Percentiles rank a stretch among this genome's conserved stretches.
phyloP scores from a whole-genome alignment of 352 stramenopile species.

The Globisporangium perplexum region DNA sequence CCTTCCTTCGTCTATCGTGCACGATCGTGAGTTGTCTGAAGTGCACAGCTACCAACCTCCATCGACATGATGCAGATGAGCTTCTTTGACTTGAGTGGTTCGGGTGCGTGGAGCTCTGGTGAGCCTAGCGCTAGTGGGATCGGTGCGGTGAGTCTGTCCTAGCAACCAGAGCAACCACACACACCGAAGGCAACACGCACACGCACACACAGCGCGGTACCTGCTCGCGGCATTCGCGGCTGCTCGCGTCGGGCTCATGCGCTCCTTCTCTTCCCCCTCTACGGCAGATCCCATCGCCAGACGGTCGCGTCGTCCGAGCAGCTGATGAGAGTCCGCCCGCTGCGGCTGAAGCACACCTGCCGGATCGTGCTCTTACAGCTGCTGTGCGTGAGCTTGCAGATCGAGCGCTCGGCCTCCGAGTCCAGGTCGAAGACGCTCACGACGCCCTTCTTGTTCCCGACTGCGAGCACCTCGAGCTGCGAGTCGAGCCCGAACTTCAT shows the following conservation, averaged over 20 bases:
- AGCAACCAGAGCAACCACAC: too few relatives aligned
- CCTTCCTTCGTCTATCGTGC: too few relatives aligned
- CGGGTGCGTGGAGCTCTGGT: too few relatives aligned
- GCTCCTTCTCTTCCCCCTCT: not conserved
- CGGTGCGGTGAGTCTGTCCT: too few relatives aligned
- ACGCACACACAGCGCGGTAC: too few relatives aligned
- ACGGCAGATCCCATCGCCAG: slow-evolving; percentile 67
- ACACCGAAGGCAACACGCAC: too few relatives aligned
- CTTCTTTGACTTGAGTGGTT: too few relatives aligned
- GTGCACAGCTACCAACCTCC: too few relatives aligned
- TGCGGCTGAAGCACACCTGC: slow-evolving; percentile 75
- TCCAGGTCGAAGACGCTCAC: slow-evolving; percentile 80
- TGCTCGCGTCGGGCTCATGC: not conserved
- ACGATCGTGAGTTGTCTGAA: too few relatives aligned
- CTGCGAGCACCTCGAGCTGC: slow-evolving; percentile 68
- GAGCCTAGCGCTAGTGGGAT: too few relatives aligned
- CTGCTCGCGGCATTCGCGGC: too few relatives aligned
- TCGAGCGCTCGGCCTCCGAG: slow-evolving; percentile 53
- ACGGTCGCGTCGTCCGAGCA: slow-evolving; percentile 73
- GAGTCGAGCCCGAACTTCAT: slow-evolving; percentile 81
- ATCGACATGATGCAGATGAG: too few relatives aligned
- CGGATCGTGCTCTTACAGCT: slow-evolving; percentile 76
- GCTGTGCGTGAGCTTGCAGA: slow-evolving; percentile 69
- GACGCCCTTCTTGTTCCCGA: slow-evolving; percentile 78
- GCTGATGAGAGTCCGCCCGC: slow-evolving; percentile 57